Conservation (phyloP, 108 stramenopile genomes). For the Skeletonema potamos region DNA sequence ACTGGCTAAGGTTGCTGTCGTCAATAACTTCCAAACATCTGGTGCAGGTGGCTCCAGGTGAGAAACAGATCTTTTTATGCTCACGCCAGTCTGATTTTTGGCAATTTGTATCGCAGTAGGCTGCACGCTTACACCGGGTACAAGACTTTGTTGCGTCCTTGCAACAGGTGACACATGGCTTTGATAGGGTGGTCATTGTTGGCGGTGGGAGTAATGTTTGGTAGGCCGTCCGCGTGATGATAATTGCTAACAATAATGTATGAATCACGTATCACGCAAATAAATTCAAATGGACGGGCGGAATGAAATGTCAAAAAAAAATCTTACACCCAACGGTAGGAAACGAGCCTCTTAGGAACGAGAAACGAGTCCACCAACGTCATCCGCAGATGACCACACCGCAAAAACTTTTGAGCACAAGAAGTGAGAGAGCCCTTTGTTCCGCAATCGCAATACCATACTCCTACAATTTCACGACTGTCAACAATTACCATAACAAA, state of each 20-base stretch:
- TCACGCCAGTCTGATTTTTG: background rate
- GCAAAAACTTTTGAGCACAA: background rate
- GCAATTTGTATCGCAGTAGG: background rate
- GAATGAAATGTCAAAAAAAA: too few species aligned
- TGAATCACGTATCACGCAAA: too few species aligned
- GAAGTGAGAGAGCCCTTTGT: too few species aligned
- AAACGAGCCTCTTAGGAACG: background rate
- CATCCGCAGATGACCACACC: background rate
- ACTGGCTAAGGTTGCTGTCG: background rate
- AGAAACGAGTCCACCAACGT: background rate
- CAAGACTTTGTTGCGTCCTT: background rate
- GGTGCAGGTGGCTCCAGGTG: background rate
- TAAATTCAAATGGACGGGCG: too few species aligned
- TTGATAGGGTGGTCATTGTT: too few species aligned
- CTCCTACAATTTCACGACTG: background rate
- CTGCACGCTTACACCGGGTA: background rate
- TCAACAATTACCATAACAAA: background rate
- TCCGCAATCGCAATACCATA: background rate
- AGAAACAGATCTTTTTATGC: background rate
- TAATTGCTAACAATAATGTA: too few species aligned
- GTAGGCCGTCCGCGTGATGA: too few species aligned
- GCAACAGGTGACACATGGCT: background rate
- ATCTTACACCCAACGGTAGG: too few species aligned
- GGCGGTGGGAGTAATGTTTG: too few species aligned
- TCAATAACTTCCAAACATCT: background rate